Conservation (phyloP, 2,329 filamentous ascomycete species). For the Fusarium piperis region DNA sequence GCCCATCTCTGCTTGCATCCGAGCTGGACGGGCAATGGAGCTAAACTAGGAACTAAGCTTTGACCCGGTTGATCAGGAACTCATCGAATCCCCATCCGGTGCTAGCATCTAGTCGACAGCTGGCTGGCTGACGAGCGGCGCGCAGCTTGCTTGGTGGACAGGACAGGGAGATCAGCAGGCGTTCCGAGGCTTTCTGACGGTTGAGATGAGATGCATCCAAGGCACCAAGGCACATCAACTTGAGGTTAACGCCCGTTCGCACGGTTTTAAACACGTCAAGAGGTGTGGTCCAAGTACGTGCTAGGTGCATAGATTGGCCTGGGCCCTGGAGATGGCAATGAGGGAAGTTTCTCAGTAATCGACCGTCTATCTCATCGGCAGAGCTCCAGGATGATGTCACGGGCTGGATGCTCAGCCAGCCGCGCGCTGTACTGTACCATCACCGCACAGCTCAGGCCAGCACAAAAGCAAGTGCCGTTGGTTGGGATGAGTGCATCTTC, state of each 20-base stretch:
- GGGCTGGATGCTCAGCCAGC: not conserved
- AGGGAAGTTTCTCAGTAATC: conserved; percentile 8
- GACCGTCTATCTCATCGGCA: not conserved
- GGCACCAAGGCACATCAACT: conserved; percentile 8
- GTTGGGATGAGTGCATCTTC: conserved; percentile 6
- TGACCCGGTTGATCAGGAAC: conserved; percentile 20
- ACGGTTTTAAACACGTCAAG: conserved; percentile 11
- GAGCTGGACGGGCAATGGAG: not conserved
- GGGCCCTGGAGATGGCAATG: not conserved
- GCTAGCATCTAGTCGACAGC: conserved; percentile 9
- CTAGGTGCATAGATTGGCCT: not conserved
- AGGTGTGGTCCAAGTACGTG: conserved; percentile 16
- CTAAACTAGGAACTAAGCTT: conserved; percentile 29
- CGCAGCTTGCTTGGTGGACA: conserved; percentile 1
- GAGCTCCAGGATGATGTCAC: not conserved
- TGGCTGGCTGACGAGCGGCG: not conserved
- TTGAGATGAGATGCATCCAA: conserved; percentile 8
- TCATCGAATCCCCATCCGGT: conserved; percentile 11
- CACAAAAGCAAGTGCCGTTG: conserved; percentile 6
- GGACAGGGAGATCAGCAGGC: conserved; percentile 16
- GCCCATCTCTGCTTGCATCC: conserved; percentile 1
- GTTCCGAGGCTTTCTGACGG: conserved; percentile 18
- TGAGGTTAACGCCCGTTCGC: conserved; percentile 3
- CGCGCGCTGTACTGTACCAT: not conserved
- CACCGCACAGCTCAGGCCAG: not conserved